Evolutionary conservation across 345 rosid species (phyloP), one percentile per base, ranked within the genome.

Genomic region (Populus tremula): DNA sequence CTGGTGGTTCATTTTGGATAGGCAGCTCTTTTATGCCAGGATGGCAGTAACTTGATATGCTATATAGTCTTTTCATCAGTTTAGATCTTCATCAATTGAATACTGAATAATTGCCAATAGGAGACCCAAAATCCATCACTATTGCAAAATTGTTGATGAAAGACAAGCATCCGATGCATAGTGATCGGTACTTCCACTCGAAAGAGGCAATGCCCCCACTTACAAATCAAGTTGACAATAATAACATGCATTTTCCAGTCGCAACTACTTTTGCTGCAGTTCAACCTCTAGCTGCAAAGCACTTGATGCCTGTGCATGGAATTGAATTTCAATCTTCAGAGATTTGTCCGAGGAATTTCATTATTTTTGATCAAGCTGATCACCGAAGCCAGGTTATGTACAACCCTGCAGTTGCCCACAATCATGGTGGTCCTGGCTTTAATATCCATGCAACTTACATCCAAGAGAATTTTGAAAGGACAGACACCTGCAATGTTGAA

Each of bases 291-390:
- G 81, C 88, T 39, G 87, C 85, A 17, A 87, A 85, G 80, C 81
- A 87, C 17, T 74, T 78, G 61, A 76, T 86, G 25, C 89, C 90
- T 5, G 74, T 79, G 72, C 86, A 83, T 79, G 93, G 92, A 78
- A 81, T 89, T 85, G 93, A 92, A 80, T 87, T 91, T 75, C 94
- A 91, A 69, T 87, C 95, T 10, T 90, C 95, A 69, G 84, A 86
- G 83, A 83, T 86, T 68, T 69, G 79, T 38, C 79, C 79, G 6
- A 54, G 39, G 67, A 69, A 76, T 27, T 76, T 69, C 67, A 49
- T 49, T 17, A 78, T 94, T 67, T 87, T 94, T 18, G 92, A 94
- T 78, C 98, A 91, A 82, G 90, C 88, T 54, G 87, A 86, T 71
- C 84, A 83, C 67, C 86, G 84, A 59, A 91, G 92, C 76, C 94